Percentiles rank a stretch among this genome's conserved stretches.
Conservation (phyloP, 192 early-diverging fungal genomes). For the Helicostylum pulchrum region DNA sequence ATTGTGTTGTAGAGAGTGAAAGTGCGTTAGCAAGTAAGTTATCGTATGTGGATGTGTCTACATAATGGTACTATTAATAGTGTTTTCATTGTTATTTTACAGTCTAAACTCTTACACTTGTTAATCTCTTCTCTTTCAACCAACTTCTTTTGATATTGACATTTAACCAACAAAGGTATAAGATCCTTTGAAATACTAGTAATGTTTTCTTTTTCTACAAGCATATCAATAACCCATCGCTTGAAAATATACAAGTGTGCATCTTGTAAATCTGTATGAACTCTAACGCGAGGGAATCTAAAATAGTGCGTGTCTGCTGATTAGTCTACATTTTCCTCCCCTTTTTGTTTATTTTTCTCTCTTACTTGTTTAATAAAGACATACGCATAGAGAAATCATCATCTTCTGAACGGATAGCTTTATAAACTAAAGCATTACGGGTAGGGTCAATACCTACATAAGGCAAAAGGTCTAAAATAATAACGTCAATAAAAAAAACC, state of each 20-base stretch:
- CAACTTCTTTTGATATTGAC: constrained; percentile 76
- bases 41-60: constrained; percentile 24
- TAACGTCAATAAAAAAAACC: background rate
- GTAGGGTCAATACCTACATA: constrained; percentile 51
- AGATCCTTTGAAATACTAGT: constrained; percentile 81
- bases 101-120: constrained; percentile 49
- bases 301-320: constrained; percentile 41
- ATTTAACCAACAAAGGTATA: constrained; percentile 81
- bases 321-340: background rate
- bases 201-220: constrained; percentile 61
- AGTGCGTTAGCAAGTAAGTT: constrained; percentile 33
- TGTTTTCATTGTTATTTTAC: no score
- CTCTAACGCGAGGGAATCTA: constrained; percentile 76
- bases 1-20: constrained; percentile 34
- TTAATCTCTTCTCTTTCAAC: constrained; percentile 62
- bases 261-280: constrained; percentile 83
- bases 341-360: constrained; percentile 28
- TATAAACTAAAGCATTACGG: constrained; percentile 43
- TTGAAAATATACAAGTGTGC: constrained; percentile 93
- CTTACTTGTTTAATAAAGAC: constrained; percentile 46
- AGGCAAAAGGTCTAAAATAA: constrained; percentile 33
- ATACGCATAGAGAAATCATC: constrained; percentile 58
- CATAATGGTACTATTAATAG: background rate
- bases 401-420: constrained; percentile 42
- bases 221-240: constrained; percentile 87